A percentile compares a stretch with the other conserved stretches of the same genome.
Conservation (phyloP, 495 filamentous ascomycete species). For the Podospora pseudocomata region DNA sequence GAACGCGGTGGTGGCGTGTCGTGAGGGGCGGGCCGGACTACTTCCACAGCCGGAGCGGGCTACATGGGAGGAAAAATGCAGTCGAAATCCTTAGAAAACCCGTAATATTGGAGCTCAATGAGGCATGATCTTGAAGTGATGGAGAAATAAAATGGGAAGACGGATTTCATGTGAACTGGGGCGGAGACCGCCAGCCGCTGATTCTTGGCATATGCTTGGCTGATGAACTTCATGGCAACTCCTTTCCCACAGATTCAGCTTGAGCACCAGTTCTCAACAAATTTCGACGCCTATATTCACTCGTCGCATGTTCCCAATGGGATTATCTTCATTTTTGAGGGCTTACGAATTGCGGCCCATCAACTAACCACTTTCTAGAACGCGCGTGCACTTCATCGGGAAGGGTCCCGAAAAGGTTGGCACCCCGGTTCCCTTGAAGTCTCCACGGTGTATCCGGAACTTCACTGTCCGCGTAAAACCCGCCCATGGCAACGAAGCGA, state of each 20-base stretch:
- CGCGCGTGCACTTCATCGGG: background rate
- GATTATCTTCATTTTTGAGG: too few species aligned
- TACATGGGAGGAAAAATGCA: background rate
- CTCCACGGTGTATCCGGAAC: conserved; percentile 23
- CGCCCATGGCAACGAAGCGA: background rate
- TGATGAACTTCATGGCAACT: background rate
- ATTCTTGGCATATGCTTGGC: background rate
- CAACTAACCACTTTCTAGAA: background rate
- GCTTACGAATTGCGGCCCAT: too few species aligned
- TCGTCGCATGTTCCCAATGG: too few species aligned
- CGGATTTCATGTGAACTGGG: background rate
- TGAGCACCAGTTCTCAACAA: background rate
- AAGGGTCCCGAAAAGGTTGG: conserved; percentile 11
- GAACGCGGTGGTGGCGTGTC: background rate
- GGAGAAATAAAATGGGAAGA: background rate
- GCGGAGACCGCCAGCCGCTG: background rate
- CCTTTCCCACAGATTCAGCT: background rate
- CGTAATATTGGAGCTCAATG: background rate
- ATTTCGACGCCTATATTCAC: too few species aligned
- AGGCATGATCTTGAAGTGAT: background rate
- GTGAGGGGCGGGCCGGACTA: background rate
- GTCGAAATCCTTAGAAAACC: background rate
- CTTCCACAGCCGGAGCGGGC: background rate
- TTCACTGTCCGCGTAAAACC: conserved; percentile 15
- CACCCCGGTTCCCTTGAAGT: conserved; percentile 3